Evolutionary conservation across 1,284 basidiomycete species (phyloP).

Genomic region (Moesziomyces aphidis): DNA sequence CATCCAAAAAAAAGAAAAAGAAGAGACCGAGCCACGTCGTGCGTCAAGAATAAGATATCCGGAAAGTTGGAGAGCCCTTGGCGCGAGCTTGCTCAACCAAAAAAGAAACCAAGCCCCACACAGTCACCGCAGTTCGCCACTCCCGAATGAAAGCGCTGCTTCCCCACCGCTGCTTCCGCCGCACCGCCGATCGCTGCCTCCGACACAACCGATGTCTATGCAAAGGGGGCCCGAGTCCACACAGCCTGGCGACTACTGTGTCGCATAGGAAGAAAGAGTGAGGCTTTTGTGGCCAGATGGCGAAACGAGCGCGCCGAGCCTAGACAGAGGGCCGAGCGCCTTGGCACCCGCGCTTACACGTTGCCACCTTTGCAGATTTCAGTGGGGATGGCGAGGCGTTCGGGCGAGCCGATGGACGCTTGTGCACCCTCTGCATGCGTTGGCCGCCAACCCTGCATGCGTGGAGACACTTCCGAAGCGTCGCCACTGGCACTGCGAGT

Average conservation of each 20-base stretch:
- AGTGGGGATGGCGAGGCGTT: background rate
- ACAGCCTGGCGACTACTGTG: background rate
- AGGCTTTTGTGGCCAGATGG: background rate
- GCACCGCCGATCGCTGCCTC: too few relatives aligned
- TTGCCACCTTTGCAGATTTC: background rate
- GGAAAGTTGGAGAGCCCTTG: background rate
- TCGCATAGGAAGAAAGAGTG: too few relatives aligned
- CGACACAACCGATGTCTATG: background rate
- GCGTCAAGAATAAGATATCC: background rate
- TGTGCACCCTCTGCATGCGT: background rate
- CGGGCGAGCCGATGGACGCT: background rate
- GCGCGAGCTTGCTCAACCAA: background rate
- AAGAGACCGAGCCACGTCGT: conserved; percentile 6
- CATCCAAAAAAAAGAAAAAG: background rate
- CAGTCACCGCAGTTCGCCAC: too few relatives aligned
- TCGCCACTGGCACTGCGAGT: background rate
- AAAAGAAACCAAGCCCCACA: background rate
- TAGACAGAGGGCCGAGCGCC: background rate
- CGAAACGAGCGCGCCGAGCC: background rate
- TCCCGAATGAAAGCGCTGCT: too few relatives aligned
- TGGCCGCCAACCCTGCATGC: background rate
- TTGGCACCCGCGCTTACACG: background rate
- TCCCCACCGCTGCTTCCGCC: background rate
- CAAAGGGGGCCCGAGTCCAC: background rate
- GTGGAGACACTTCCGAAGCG: background rate